A percentile compares a stretch with the other conserved stretches of the same genome.
Conservation (phyloP, 768 basidiomycete genomes). For the Mycena capillaripes region DNA sequence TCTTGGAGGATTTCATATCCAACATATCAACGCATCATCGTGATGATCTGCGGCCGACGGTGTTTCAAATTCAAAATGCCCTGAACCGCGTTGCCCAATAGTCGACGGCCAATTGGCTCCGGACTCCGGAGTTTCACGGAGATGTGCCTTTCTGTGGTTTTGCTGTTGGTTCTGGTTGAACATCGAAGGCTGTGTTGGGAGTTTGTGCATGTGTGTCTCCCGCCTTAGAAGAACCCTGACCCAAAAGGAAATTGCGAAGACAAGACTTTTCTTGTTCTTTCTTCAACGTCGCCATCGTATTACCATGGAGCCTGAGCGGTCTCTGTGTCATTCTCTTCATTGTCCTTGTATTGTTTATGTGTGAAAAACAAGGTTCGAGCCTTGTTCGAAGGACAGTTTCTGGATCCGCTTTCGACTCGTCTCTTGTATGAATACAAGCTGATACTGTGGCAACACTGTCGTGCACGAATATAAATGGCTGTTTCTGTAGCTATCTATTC, state of each 20-base stretch:
- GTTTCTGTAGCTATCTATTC: not conserved
- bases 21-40: not conserved
- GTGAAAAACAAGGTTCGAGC: not conserved
- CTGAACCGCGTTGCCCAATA: too few relatives aligned
- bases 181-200: not conserved
- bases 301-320: conserved; percentile 19
- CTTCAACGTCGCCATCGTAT: not conserved
- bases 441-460: conserved; percentile 7
- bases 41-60: not conserved
- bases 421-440: not conserved
- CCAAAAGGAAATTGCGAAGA: not conserved
- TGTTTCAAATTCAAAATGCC: not conserved
- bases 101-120: too few relatives aligned
- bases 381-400: not conserved
- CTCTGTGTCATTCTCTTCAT: not conserved
- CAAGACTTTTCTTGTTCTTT: conserved; percentile 7
- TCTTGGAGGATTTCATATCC: too few relatives aligned
- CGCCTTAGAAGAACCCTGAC: not conserved
- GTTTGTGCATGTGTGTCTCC: not conserved
- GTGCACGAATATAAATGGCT: conserved; percentile 7
- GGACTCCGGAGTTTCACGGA: too few relatives aligned
- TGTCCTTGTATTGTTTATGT: not conserved
- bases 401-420: not conserved
- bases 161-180: not conserved
- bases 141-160: too few relatives aligned